Percentiles rank a stretch among this genome's conserved stretches.
These are phyloP conservation scores for Globisporangium polare DNA, from an alignment of 352 stramenopile genomes.

Conservation along the genomic window DNA sequence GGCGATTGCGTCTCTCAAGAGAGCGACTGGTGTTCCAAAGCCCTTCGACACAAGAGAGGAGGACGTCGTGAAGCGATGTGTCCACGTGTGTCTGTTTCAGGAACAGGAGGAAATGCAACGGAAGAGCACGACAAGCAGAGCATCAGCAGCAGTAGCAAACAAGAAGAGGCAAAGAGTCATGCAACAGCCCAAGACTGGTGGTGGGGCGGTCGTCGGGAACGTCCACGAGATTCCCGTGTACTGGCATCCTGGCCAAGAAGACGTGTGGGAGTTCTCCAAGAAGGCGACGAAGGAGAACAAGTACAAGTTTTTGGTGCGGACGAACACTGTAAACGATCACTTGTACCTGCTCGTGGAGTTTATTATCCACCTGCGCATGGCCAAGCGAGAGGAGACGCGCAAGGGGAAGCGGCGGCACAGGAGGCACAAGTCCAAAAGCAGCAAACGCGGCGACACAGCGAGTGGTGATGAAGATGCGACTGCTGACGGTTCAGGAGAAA, in stretches of 20 bases:
- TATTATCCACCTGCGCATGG: conserved; percentile 55
- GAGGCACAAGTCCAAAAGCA: background rate
- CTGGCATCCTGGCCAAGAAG: conserved; percentile 67
- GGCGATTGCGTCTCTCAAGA: conserved; percentile 74
- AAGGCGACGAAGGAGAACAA: conserved; percentile 71
- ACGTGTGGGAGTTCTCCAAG: conserved; percentile 80
- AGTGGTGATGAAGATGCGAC: background rate
- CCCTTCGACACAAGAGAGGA: conserved; percentile 74
- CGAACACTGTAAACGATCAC: conserved; percentile 62
- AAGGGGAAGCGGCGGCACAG: conserved; percentile 12
- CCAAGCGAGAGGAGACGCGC: conserved; percentile 19
- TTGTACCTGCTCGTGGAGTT: conserved; percentile 73
- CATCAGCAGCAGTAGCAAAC: conserved; percentile 6
- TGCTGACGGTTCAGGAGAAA: conserved; percentile 16
- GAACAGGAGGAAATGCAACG: conserved; percentile 33
- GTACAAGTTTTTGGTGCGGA: conserved; percentile 82
- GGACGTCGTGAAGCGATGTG: conserved; percentile 75
- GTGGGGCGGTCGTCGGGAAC: conserved; percentile 59
- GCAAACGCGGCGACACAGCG: background rate
- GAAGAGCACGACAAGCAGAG: conserved; percentile 5
- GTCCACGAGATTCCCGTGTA: conserved; percentile 74
- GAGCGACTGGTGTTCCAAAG: conserved; percentile 61
- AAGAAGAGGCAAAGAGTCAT: conserved; percentile 12
- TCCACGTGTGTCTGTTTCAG: conserved; percentile 77
- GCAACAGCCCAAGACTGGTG: conserved; percentile 3